A percentile compares a stretch with the other conserved stretches of the same genome.
These are phyloP conservation scores for Paraglomus brasilianum DNA, from an alignment of 192 early-diverging fungal genomes.

Conservation along the genomic window DNA sequence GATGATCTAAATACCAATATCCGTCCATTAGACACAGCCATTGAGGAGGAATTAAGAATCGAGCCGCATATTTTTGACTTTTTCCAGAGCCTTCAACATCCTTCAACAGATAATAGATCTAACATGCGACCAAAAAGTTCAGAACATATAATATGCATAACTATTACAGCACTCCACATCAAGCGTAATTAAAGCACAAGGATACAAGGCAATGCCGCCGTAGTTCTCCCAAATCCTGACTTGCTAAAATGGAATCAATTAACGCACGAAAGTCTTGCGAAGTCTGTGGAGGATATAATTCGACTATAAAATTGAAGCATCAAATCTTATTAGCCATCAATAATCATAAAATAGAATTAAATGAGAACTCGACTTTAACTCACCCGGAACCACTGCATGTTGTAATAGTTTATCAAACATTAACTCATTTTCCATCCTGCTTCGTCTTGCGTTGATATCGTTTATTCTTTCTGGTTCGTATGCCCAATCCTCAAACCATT, in stretches of 20 bases:
- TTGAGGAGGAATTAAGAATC: not conserved
- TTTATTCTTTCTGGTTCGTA: too few relatives aligned
- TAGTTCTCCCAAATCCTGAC: not conserved
- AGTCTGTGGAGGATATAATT: not conserved
- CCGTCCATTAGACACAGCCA: slow-evolving; percentile 8
- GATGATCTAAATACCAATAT: slow-evolving; percentile 17
- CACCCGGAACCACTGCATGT: not conserved
- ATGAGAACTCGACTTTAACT: too few relatives aligned
- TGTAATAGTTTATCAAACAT: slow-evolving; percentile 7
- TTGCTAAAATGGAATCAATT: not conserved
- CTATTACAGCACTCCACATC: too few relatives aligned
- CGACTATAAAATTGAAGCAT: not conserved
- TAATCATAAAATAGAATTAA: too few relatives aligned
- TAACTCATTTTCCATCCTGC: not conserved
- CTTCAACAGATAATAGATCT: slow-evolving; percentile 5
- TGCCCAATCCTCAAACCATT: too few relatives aligned
- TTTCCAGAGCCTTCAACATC: not conserved
- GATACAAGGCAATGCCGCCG: not conserved
- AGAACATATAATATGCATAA: too few relatives aligned
- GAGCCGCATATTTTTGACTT: slow-evolving; percentile 2
- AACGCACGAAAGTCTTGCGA: not conserved
- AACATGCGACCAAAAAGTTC: too few relatives aligned
- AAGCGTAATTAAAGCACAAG: too few relatives aligned
- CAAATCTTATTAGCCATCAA: too few relatives aligned
- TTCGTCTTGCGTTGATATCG: not conserved